A percentile compares a stretch with the other conserved stretches of the same genome.
phyloP scores from a whole-genome alignment of 192 early-diverging fungal species.

The Entomortierella lignicola region DNA sequence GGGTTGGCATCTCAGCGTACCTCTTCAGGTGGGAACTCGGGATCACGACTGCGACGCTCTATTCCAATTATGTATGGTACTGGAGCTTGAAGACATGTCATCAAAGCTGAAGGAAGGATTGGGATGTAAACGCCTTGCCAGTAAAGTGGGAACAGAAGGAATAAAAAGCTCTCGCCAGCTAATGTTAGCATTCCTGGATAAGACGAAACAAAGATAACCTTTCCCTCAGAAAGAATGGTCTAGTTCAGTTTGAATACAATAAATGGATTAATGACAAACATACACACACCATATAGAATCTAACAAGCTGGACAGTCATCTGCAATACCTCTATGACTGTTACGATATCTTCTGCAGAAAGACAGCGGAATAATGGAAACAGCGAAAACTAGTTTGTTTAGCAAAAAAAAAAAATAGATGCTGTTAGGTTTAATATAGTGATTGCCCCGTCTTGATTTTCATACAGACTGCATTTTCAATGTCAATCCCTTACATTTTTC shows the following conservation, averaged over 20 bases:
- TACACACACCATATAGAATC: background rate
- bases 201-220: slow-evolving; percentile 77
- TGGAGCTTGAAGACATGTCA: slow-evolving; percentile 75
- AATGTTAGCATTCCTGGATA: slow-evolving; percentile 77
- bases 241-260: slow-evolving; percentile 12
- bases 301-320: background rate
- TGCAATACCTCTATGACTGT: slow-evolving; percentile 74
- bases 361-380: slow-evolving; percentile 76
- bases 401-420: background rate
- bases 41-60: slow-evolving; percentile 60
- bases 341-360: slow-evolving; percentile 73
- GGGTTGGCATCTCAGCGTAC: slow-evolving; percentile 44
- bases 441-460: too few relatives aligned
- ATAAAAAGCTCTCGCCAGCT: slow-evolving; percentile 70
- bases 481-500: slow-evolving; percentile 72
- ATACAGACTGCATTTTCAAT: background rate
- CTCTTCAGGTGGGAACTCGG: slow-evolving; percentile 73
- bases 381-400: slow-evolving; percentile 73
- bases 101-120: slow-evolving; percentile 70
- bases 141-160: slow-evolving; percentile 76
- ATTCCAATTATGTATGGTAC: slow-evolving; percentile 86
- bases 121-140: slow-evolving; percentile 87
- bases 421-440: too few relatives aligned
- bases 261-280: background rate
- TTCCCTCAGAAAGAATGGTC: slow-evolving; percentile 73